phyloP scores from a whole-genome alignment of 1,284 basidiomycete species.

The Ustilago tritici region DNA sequence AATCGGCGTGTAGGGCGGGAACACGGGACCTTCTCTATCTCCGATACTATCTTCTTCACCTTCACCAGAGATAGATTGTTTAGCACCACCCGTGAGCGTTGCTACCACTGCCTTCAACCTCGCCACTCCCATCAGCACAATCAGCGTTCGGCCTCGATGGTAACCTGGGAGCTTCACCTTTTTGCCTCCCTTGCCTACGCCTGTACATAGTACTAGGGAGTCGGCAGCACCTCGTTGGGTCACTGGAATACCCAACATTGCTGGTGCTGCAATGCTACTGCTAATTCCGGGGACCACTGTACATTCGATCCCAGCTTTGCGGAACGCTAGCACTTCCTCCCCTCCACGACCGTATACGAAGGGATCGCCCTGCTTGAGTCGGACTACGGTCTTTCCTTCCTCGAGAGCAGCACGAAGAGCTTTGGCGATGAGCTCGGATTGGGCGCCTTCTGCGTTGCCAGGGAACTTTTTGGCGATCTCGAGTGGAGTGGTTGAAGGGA shows the following conservation, averaged over 20 bases:
- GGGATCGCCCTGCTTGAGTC: conserved; percentile 97
- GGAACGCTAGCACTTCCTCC: conserved; percentile 93
- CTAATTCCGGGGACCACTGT: conserved; percentile 89
- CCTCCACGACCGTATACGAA: conserved; percentile 93
- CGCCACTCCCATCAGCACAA: conserved; percentile 95
- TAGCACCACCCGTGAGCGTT: conserved; percentile 72
- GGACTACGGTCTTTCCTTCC: conserved; percentile 85
- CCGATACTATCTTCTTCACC: conserved; percentile 51
- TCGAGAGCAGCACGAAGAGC: conserved; percentile 83
- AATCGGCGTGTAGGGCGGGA: conserved; percentile 83
- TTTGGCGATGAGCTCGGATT: conserved; percentile 90
- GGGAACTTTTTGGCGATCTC: conserved; percentile 95
- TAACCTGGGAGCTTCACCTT: conserved; percentile 88
- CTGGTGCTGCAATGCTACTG: conserved; percentile 88
- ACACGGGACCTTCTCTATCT: conserved; percentile 73
- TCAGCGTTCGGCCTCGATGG: conserved; percentile 81
- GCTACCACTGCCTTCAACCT: conserved; percentile 80
- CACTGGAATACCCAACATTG: conserved; percentile 89
- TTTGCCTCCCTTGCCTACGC: conserved; percentile 87
- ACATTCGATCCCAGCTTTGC: conserved; percentile 82
- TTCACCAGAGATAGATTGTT: conserved; percentile 3
- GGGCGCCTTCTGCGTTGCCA: conserved; percentile 93
- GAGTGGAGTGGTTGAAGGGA: conserved; percentile 77
- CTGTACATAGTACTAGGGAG: conserved; percentile 88
- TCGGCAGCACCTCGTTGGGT: conserved; percentile 96